Evolutionary conservation across 2,329 filamentous ascomycete species (phyloP).

Genomic region (Raffaelea ambrosiae): DNA sequence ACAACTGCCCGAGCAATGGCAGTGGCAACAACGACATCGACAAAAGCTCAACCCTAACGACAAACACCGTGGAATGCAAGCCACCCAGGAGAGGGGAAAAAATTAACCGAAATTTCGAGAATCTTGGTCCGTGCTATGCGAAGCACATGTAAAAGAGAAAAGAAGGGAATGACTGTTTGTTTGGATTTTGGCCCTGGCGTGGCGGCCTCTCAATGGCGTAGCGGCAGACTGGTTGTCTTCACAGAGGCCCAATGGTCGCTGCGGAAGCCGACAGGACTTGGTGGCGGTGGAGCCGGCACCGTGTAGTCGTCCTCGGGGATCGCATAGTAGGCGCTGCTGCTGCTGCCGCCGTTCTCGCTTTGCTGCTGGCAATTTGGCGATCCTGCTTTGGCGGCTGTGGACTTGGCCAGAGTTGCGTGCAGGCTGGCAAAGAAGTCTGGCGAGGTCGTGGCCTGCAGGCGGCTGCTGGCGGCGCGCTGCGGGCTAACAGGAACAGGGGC

Average conservation of each 20-base stretch:
- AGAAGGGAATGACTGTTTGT: no score
- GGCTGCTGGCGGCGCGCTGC: constrained; percentile 28
- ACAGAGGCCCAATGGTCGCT: constrained; percentile 30
- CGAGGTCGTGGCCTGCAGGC: constrained; percentile 33
- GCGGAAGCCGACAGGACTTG: constrained; percentile 54
- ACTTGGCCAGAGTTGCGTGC: constrained; percentile 35
- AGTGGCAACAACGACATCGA: no score
- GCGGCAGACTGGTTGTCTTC: constrained; percentile 14
- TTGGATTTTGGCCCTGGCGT: no score
- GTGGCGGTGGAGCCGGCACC: constrained; percentile 56
- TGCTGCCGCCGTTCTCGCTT: constrained; percentile 21
- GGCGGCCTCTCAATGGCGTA: no score
- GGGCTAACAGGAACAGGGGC: constrained; percentile 40
- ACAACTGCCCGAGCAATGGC: no score
- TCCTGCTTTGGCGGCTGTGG: background rate
- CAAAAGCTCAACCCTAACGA: no score
- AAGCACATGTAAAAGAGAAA: no score
- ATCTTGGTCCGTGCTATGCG: no score
- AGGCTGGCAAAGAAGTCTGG: constrained; percentile 47
- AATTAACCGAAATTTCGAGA: no score
- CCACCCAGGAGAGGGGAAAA: no score
- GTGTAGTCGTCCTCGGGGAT: constrained; percentile 53
- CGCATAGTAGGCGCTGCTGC: constrained; percentile 34
- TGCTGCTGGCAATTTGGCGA: background rate
- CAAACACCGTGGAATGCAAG: no score